Evolutionary conservation across 805 yeast genomes (phyloP).

Genomic region (Middelhovenomyces tepae): DNA sequence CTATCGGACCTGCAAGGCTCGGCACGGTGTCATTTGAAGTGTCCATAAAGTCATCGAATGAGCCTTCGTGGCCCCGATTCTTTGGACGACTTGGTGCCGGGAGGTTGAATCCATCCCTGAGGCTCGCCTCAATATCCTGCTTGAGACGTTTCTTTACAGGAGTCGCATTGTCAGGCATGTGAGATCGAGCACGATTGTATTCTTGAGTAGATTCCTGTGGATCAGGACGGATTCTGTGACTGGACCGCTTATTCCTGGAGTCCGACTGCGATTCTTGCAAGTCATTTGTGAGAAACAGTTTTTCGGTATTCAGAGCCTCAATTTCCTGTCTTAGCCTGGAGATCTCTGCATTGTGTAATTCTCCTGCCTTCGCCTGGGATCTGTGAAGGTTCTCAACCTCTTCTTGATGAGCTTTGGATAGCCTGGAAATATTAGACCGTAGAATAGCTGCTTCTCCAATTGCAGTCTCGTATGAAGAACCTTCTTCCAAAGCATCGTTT

Average conservation of each 20-base stretch:
- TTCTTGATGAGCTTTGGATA: slow-evolving; percentile 17
- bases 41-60: too few species aligned
- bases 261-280: slow-evolving; percentile 27
- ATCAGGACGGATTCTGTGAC: slow-evolving; percentile 9
- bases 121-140: slow-evolving; percentile 12
- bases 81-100: slow-evolving; percentile 7
- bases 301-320: slow-evolving; percentile 43
- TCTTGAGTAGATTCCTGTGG: slow-evolving; percentile 4
- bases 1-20: not conserved
- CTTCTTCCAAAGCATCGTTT: slow-evolving; percentile 20
- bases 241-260: slow-evolving; percentile 2
- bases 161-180: slow-evolving; percentile 13
- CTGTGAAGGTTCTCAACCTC: slow-evolving; percentile 21
- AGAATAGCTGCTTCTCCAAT: slow-evolving; percentile 78
- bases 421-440: slow-evolving; percentile 49
- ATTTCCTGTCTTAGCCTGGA: slow-evolving; percentile 34
- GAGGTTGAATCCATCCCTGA: slow-evolving; percentile 26
- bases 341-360: slow-evolving; percentile 30
- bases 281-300: slow-evolving; percentile 45
- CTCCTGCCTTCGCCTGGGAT: slow-evolving; percentile 15
- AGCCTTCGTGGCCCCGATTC: slow-evolving; percentile 6
- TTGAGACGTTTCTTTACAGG: slow-evolving; percentile 7
- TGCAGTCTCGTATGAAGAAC: slow-evolving; percentile 38
- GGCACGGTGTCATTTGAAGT: not conserved
- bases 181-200: slow-evolving; percentile 7